These are phyloP conservation scores for Oryza meyeriana DNA, from an alignment of 176 grass and related monocot species.

Conservation along the genomic window DNA sequence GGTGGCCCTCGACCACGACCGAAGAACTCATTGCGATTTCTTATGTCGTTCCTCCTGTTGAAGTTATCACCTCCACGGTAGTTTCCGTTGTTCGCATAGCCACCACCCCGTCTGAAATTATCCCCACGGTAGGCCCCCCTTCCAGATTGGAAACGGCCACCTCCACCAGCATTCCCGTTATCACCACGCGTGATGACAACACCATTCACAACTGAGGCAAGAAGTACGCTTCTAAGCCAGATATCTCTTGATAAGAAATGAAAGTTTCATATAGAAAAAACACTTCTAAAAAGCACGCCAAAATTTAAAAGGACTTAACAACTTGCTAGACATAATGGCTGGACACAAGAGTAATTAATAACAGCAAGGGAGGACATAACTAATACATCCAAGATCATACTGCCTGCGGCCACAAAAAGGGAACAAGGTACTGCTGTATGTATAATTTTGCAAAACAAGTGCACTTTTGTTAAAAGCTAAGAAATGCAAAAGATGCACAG, in stretches of 20 bases:
- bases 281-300: neutral
- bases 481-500: neutral
- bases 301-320: neutral
- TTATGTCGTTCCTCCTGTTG: constrained; percentile 29
- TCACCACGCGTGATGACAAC: constrained; percentile 13
- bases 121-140: constrained; percentile 50
- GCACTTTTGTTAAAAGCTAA: neutral
- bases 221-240: neutral
- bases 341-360: neutral
- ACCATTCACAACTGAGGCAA: constrained; percentile 30
- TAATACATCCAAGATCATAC: neutral
- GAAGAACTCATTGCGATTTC: constrained; percentile 42
- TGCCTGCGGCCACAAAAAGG: neutral
- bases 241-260: neutral
- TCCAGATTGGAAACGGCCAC: constrained; percentile 36
- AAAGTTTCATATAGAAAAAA: neutral
- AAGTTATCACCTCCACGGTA: constrained; percentile 41
- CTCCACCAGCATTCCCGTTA: constrained; percentile 19
- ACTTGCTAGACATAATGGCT: neutral
- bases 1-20: constrained; percentile 33
- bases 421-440: neutral
- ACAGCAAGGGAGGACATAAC: neutral
- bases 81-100: constrained; percentile 24
- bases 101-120: constrained; percentile 40
- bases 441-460: neutral